These are phyloP conservation scores for Mycena leptocephala DNA, from an alignment of 768 basidiomycete species.

Conservation along the genomic window DNA sequence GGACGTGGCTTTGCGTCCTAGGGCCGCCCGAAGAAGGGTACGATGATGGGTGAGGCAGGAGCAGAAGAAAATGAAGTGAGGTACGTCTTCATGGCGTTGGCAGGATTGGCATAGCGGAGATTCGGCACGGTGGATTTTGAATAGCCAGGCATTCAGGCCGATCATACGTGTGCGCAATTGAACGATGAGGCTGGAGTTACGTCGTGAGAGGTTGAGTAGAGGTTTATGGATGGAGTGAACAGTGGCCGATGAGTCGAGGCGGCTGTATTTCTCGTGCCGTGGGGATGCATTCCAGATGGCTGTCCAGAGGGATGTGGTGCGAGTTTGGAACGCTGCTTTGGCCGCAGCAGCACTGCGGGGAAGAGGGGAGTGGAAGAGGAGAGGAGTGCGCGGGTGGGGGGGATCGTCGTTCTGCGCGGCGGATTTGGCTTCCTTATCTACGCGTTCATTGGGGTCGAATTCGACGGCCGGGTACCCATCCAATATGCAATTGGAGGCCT, in stretches of 20 bases:
- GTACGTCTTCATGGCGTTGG: conserved; percentile 17
- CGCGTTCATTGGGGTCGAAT: conserved; percentile 28
- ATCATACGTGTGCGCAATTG: not conserved
- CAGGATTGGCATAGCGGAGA: not conserved
- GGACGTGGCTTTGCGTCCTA: conserved; percentile 23
- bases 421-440: conserved; percentile 24
- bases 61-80: conserved; percentile 35
- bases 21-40: not conserved
- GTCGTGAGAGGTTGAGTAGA: not conserved
- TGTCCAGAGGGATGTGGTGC: not conserved
- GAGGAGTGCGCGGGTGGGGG: no score
- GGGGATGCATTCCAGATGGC: not conserved
- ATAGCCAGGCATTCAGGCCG: not conserved
- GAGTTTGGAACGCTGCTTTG: not conserved
- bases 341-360: not conserved
- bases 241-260: not conserved
- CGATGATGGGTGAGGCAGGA: conserved; percentile 13
- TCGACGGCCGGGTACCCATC: conserved; percentile 32
- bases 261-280: no score
- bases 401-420: conserved; percentile 8
- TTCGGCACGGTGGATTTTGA: not conserved
- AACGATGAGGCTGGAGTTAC: not conserved
- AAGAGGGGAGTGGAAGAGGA: not conserved
- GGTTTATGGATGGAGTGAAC: conserved; percentile 31
- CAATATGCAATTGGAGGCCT: not conserved